Evolutionary conservation across 1,284 basidiomycete genomes (phyloP), one percentile per base, ranked within the genome.

Genomic region (Coriolopsis trogii): DNA sequence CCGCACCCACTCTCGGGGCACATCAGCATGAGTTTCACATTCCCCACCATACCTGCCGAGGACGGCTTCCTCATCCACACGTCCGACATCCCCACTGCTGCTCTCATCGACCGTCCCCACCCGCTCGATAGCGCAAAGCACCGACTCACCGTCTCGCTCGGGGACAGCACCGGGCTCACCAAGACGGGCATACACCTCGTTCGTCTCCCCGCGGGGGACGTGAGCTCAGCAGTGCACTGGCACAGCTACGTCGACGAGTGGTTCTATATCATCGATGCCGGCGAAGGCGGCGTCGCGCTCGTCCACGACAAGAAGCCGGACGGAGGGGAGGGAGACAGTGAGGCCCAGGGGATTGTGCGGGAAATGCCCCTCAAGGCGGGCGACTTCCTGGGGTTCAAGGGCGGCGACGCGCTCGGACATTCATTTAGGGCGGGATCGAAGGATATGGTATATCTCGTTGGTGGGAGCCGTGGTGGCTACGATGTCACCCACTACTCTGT

Each of bases 301-400:
- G 30, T 61, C 15, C 56, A 46, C 34, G 59, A 62, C 13, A 20
- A 59, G 4, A 20, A 25, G 16, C 47, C 41, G 31, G 61, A 60
- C 9, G 60, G 9, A 6, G 12, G 12, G 34, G 34, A 12, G 15
- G 13, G 7, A 24, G 41, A 38, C 20, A 31, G 6, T 6, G 36
- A 33, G 12, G n/a, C n/a, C n/a, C 21, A 20, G 24, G 39, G 30
- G 29, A 41, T 41, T 41, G 51, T 54, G 26, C 45, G 51, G 46
- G 63, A 67, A 43, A 59, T 61, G 51, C 31, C 31, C 26, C 36
- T 67, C 13, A 39, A 46, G 33, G 48, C 51, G 26, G 66, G 66
- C 15, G 66, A 68, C 49, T 68, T 68, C 45, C 39, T 66, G 10
- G 66, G 58, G 9, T 68, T 66, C 56, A 61, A 60, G n/a, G 62